A percentile compares a stretch with the other conserved stretches of the same genome.
Evolutionary conservation across 345 rosid species (phyloP).

Genomic region (Cochlearia excelsa): DNA sequence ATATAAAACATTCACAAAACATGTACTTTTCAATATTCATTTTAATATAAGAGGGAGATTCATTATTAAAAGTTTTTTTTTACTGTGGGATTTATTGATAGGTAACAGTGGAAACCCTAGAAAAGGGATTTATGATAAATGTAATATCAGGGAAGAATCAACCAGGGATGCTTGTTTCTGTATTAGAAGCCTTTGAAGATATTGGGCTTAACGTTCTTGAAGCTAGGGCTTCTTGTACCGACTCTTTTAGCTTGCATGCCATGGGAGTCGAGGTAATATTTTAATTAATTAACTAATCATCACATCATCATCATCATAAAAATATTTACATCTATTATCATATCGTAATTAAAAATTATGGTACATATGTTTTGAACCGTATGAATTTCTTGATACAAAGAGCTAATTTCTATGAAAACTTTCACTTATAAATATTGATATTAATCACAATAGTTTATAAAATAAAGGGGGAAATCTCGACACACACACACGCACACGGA

Average conservation of each 20-base stretch:
- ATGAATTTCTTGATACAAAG: conserved; percentile 8
- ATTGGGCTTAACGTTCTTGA: conserved; percentile 70
- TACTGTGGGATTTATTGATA: conserved; percentile 24
- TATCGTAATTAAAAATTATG: neutral
- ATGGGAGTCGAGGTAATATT: conserved; percentile 63
- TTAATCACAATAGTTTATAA: no score
- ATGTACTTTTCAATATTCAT: neutral
- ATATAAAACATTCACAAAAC: no score
- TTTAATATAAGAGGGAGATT: no score
- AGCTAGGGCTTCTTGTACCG: conserved; percentile 94
- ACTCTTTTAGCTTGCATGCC: conserved; percentile 66
- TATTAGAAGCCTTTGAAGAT: conserved; percentile 84
- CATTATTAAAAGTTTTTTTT: no score
- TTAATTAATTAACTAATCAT: neutral
- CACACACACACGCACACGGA: conserved; percentile 15
- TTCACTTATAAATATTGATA: no score
- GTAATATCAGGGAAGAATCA: conserved; percentile 59
- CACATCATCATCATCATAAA: neutral
- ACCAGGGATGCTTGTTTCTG: conserved; percentile 70
- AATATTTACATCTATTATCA: neutral
- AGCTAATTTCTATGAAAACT: neutral
- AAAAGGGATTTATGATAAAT: conserved; percentile 52
- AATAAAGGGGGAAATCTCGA: neutral
- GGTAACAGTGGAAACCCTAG: conserved; percentile 49
- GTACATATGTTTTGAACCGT: neutral